Conservation (phyloP, 2,329 filamentous ascomycete species). For the Penicillium sp. region DNA sequence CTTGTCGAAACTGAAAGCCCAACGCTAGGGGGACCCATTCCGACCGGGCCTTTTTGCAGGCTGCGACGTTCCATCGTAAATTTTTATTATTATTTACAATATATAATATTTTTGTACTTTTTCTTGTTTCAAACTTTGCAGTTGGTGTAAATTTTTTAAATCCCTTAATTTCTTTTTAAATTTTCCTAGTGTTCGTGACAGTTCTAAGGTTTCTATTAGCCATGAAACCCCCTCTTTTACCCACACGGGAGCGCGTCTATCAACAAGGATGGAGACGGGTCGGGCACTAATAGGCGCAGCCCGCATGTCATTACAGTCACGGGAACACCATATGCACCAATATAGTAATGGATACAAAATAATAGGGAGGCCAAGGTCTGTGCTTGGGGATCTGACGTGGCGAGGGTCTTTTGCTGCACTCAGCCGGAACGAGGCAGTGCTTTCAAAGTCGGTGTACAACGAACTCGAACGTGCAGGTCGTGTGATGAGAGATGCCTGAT, state of each 20-base stretch:
- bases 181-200: not conserved
- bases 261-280: conserved; percentile 26
- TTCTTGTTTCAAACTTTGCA: not conserved
- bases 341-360: not conserved
- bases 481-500: conserved; percentile 15
- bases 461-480: conserved; percentile 11
- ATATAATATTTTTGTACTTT: not conserved
- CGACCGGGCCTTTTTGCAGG: conserved; percentile 16
- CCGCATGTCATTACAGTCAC: conserved; percentile 29
- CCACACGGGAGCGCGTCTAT: conserved; percentile 31
- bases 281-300: conserved; percentile 32
- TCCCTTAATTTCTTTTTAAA: not conserved
- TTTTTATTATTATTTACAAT: not conserved
- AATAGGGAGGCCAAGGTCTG: conserved; percentile 1
- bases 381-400: conserved; percentile 10
- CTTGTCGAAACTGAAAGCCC: not conserved
- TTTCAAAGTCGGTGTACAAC: conserved; percentile 14
- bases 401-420: conserved; percentile 6
- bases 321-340: conserved; percentile 24
- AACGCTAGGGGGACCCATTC: conserved; percentile 20
- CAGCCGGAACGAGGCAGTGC: conserved; percentile 12
- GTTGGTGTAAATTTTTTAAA: not conserved
- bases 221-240: conserved; percentile 14
- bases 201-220: not conserved
- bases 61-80: conserved; percentile 13